Conservation (phyloP, 169 alveolate genomes). For the Cryptosporidium tyzzeri region DNA sequence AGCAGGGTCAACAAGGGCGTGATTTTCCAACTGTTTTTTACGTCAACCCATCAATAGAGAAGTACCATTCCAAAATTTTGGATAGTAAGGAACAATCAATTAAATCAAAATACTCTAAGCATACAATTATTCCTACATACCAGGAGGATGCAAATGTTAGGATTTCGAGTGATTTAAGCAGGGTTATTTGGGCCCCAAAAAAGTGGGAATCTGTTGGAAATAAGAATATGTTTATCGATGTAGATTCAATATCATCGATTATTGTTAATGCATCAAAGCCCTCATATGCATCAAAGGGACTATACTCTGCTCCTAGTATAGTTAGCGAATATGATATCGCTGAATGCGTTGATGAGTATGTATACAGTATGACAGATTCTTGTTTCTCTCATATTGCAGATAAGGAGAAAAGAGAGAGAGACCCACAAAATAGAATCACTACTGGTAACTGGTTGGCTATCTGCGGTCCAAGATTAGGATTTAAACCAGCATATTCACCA, state of each 20-base stretch:
- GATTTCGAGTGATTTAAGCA: slow-evolving; percentile 65
- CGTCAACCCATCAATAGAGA: slow-evolving; percentile 50
- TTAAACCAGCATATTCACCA: slow-evolving; percentile 71
- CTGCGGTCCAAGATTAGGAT: slow-evolving; percentile 74
- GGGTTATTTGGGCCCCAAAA: slow-evolving; percentile 67
- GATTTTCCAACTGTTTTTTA: slow-evolving; percentile 65
- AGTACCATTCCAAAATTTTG: slow-evolving; percentile 36
- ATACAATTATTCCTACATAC: slow-evolving; percentile 66
- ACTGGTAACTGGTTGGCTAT: slow-evolving; percentile 75
- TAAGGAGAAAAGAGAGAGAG: slow-evolving; percentile 29
- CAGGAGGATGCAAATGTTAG: slow-evolving; percentile 71
- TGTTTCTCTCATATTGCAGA: slow-evolving; percentile 47
- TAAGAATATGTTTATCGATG: slow-evolving; percentile 64
- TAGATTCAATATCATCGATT: slow-evolving; percentile 68
- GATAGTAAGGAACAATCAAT: slow-evolving; percentile 33
- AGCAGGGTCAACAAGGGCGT: slow-evolving; percentile 77
- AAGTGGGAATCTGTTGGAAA: slow-evolving; percentile 64
- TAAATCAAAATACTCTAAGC: slow-evolving; percentile 56
- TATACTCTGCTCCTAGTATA: slow-evolving; percentile 49
- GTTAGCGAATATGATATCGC: slow-evolving; percentile 71
- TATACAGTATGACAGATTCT: slow-evolving; percentile 37
- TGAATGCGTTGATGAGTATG: slow-evolving; percentile 74
- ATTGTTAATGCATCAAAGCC: slow-evolving; percentile 73
- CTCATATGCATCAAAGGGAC: slow-evolving; percentile 45
- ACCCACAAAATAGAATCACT: slow-evolving; percentile 53